Percentiles rank a stretch among this genome's conserved stretches.
Conservation (phyloP, 1,284 basidiomycete genomes). For the Termitomyces sp. region DNA sequence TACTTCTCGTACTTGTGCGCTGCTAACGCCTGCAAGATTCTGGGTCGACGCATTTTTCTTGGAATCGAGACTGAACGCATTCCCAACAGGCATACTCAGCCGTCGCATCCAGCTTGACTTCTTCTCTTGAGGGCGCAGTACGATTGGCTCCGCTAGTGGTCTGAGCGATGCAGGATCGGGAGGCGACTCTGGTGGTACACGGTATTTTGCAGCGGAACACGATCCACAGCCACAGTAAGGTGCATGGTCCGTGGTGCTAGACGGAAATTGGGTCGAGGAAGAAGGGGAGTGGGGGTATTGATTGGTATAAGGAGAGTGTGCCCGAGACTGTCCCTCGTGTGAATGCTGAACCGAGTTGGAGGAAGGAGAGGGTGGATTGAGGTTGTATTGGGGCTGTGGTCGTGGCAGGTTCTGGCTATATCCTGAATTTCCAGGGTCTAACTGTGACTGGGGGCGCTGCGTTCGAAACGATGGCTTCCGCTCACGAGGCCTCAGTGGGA, state of each 20-base stretch:
- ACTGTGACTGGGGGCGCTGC: conserved; percentile 20
- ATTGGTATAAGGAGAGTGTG: conserved; percentile 6
- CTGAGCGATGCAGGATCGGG: conserved; percentile 35
- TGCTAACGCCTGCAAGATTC: conserved; percentile 17
- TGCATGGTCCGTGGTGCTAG: conserved; percentile 33
- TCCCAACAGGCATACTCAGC: conserved; percentile 67
- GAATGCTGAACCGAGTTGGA: conserved; percentile 19
- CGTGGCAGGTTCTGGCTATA: conserved; percentile 5
- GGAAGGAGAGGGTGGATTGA: conserved; percentile 34
- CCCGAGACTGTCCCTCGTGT: conserved; percentile 14
- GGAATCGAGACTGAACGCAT: conserved; percentile 47
- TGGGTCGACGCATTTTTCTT: conserved; percentile 30
- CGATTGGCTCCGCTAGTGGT: conserved; percentile 38
- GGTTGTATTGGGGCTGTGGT: conserved; percentile 25
- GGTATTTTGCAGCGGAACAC: conserved; percentile 54
- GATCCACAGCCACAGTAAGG: conserved; percentile 57
- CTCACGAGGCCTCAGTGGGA: conserved; percentile 27
- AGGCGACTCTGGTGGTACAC: conserved; percentile 23
- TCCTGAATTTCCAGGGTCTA: conserved; percentile 7
- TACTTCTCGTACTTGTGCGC: conserved; percentile 4
- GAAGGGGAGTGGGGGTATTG: conserved; percentile 12
- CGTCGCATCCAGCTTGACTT: conserved; percentile 67
- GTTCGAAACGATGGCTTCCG: conserved; percentile 31
- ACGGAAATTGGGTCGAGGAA: conserved; percentile 8
- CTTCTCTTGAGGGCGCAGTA: conserved; percentile 44